Evolutionary conservation across 768 basidiomycete species (phyloP), one percentile per base, ranked within the genome.

Genomic region (Cystofilobasidium macerans): DNA sequence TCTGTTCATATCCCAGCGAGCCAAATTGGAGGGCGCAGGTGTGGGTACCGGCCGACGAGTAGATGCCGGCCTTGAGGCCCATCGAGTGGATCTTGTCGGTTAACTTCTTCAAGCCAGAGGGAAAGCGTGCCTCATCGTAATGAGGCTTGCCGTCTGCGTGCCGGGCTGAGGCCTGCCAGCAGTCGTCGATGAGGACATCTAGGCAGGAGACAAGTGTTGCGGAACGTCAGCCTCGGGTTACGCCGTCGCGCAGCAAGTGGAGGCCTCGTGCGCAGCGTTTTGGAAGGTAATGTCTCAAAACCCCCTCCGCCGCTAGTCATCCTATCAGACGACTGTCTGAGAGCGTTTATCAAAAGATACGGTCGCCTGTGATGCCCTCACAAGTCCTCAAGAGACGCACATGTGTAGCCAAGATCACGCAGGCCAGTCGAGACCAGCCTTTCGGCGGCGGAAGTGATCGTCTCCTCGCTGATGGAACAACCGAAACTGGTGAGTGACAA

Each of bases 1-100:
- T 76, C 14, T 75, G 72, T 71, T 82, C 82, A 69, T 78, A 75
- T 20, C 78, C 79, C 13, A 83, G 71, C 1, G 78, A 78, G 33
- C 78, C 78, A 45, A 78, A 79, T 9, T 72, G 71, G 0, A 76
- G 72, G 1, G 72, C 77, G 43, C 78, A 79, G 0, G 78, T 79
- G 32, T 71, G 43, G 22, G 38, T 58, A 22, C 69, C 65, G 60
- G 77, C 77, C 45, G 71, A 71, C 45, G 75, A 76, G 69, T 78
- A 78, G 22, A 79, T 76, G 0, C 78, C 78, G 35, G 76, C 71
- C 76, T 71, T 70, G 11, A 72, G 59, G 1, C 71, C 71, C 14
- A 72, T 51, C 18, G 40, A 32, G 57, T 72, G 72, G 2, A 71
- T 62, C 30, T 62, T 36, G 28, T 71, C 71, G 13, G 69, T 67